These are phyloP conservation scores for Venturia effusa DNA, from an alignment of 2,329 filamentous ascomycete species.

Conservation along the genomic window DNA sequence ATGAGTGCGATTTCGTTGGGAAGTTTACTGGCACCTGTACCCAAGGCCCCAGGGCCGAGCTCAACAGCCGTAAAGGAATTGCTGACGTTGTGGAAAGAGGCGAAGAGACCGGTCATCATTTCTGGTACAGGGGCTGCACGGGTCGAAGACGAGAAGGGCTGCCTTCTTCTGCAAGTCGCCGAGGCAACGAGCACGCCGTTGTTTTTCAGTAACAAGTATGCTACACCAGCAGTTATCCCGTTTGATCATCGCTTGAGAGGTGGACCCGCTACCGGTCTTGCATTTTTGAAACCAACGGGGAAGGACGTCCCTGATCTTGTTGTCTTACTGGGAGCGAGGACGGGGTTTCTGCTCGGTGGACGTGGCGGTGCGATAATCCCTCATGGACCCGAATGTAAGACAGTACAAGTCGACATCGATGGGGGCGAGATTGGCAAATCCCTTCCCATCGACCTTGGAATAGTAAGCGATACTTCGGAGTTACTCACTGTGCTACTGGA, in stretches of 20 bases:
- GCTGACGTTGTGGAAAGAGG: constrained; percentile 21
- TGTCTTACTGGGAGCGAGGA: constrained; percentile 31
- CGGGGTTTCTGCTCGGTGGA: constrained; percentile 31
- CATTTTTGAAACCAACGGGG: constrained; percentile 18
- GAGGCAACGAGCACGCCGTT: constrained; percentile 27
- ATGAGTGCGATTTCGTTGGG: constrained; percentile 30
- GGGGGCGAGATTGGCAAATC: constrained; percentile 33
- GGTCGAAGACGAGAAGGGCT: constrained; percentile 18
- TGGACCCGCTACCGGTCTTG: constrained; percentile 26
- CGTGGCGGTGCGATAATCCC: constrained; percentile 29
- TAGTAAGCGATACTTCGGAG: constrained; percentile 29
- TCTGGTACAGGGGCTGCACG: constrained; percentile 29
- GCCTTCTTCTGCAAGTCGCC: constrained; percentile 23
- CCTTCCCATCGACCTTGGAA: constrained; percentile 28
- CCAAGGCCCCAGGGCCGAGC: constrained; percentile 27
- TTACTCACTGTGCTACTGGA: constrained; percentile 22
- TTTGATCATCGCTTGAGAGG: constrained; percentile 24
- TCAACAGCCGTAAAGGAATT: constrained; percentile 24
- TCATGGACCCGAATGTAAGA: constrained; percentile 21
- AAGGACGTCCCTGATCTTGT: constrained; percentile 30
- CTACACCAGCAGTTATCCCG: constrained; percentile 17
- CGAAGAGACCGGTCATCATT: constrained; percentile 31
- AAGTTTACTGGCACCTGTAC: constrained; percentile 25
- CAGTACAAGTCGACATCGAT: constrained; percentile 34
- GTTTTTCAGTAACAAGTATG: constrained; percentile 31